Evolutionary conservation across 2,329 filamentous ascomycete genomes (phyloP), one percentile per base, ranked within the genome.

Genomic region (Boeremia exigua): DNA sequence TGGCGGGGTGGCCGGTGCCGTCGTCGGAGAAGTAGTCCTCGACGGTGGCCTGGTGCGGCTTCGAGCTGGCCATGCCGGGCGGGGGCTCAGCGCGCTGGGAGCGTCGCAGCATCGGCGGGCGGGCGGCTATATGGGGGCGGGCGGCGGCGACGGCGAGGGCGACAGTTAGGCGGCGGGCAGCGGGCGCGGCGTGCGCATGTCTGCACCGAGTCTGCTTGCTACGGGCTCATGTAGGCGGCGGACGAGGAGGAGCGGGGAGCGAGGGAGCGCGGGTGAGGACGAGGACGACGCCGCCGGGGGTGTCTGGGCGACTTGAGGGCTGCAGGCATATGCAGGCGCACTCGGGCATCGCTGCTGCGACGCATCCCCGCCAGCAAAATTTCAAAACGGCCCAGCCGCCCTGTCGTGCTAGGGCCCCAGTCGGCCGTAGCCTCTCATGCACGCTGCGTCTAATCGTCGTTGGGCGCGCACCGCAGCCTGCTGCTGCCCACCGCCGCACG

Each of bases 21-120:
- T 75, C 70, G 61, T 79, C 77, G 25, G 74, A 77, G 60, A 76
- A 60, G 59, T 71, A 78, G 65, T 80, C 78, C 66, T 79, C 78
- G 62, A 59, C 59, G 34, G 58, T 62, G 47, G 73, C 50, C 36
- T 71, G 60, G 56, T 66, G 54, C 19, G 63, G 54, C 56, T 48
- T 63, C 50, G 67, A 60, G 67, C 50, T 59, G 59, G 56, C 51
- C 53, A 50, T 48, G 50, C 8, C 33, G 33, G 29, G 33, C 33
- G 37, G 42, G 50, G 61, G 49, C 44, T 50, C 40, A 38, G 40
- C 15, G 48, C 36, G 42, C 33, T 30, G 14, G 42, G 53, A 43
- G 23, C 32, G 51, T 27, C 48, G 37, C 45, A 47, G 42, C 48
- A 48, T 50, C 46, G 45, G 36, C 52, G 62, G 61, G 58, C 56